These are phyloP conservation scores for Carex pumila DNA, from an alignment of 176 grass and related monocot species.

Conservation along the genomic window DNA sequence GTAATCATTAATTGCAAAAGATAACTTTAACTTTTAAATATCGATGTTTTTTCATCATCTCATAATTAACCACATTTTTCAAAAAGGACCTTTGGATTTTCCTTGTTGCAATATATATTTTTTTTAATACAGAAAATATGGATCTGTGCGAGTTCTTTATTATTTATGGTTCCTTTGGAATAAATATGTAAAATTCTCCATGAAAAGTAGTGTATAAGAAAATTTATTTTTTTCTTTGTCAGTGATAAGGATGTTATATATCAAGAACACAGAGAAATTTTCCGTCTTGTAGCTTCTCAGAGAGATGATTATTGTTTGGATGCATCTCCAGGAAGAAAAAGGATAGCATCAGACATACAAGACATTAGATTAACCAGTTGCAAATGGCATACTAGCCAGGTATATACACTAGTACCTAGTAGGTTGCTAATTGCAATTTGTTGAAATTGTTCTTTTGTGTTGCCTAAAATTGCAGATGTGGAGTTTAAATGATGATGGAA, in stretches of 20 bases:
- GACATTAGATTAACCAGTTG: constrained; percentile 47
- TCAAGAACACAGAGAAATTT: constrained; percentile 31
- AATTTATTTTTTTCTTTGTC: constrained; percentile 9
- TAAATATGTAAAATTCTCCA: neutral
- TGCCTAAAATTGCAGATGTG: constrained; percentile 54
- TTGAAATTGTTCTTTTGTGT: neutral
- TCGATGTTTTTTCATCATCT: neutral
- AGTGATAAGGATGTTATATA: constrained; percentile 32
- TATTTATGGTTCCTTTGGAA: neutral
- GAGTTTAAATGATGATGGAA: constrained; percentile 79
- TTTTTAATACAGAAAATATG: neutral
- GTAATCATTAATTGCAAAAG: neutral
- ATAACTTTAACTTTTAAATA: neutral
- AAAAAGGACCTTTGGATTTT: neutral
- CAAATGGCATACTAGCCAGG: constrained; percentile 65
- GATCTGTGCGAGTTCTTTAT: neutral
- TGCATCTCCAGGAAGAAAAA: constrained; percentile 40
- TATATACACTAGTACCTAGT: constrained; percentile 17
- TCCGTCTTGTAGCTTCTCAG: constrained; percentile 34
- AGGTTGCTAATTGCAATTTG: neutral
- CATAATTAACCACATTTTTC: neutral
- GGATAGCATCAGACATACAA: constrained; percentile 26
- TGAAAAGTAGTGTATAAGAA: neutral
- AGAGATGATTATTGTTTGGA: constrained; percentile 45
- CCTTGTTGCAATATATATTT: neutral